Percentiles rank a stretch among this genome's conserved stretches.
These are phyloP conservation scores for Cynanchum wilfordii DNA, from an alignment of 257 asterid species.

Conservation along the genomic window DNA sequence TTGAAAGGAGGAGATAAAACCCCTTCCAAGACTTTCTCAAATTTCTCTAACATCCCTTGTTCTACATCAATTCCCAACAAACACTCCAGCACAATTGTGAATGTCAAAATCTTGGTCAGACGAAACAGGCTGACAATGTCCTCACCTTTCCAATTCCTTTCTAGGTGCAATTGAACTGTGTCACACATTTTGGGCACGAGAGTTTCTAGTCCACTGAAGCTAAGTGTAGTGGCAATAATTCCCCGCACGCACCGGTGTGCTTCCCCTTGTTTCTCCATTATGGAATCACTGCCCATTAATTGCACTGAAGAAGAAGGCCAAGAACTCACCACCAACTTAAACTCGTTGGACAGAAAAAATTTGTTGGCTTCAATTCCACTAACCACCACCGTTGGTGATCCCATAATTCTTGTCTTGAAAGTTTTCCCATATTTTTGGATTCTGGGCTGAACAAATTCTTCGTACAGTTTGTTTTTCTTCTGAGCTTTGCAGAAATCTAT, in stretches of 20 bases:
- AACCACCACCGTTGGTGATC: constrained; percentile 70
- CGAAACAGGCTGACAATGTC: constrained; percentile 40
- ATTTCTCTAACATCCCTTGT: constrained; percentile 44
- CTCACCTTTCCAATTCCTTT: constrained; percentile 35
- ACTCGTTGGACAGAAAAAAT: constrained; percentile 76
- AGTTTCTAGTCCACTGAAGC: constrained; percentile 37
- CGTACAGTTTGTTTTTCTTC: constrained; percentile 51
- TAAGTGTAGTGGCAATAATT: constrained; percentile 57
- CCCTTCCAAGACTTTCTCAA: constrained; percentile 79
- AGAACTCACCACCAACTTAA: constrained; percentile 79
- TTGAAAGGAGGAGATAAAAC: constrained; percentile 52
- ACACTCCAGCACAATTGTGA: constrained; percentile 66
- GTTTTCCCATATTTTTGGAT: constrained; percentile 50
- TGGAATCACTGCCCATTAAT: constrained; percentile 71
- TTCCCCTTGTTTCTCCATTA: constrained; percentile 87
- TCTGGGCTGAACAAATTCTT: constrained; percentile 64
- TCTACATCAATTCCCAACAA: constrained; percentile 59
- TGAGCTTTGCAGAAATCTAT: constrained; percentile 68
- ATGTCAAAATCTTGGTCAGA: constrained; percentile 48
- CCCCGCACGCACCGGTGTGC: constrained; percentile 64
- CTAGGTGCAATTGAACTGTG: constrained; percentile 41
- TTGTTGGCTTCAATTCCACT: constrained; percentile 78
- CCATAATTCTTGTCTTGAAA: constrained; percentile 78
- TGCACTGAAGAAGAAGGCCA: constrained; percentile 88
- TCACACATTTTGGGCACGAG: constrained; percentile 62